These are phyloP conservation scores for Phylloboletellus chloephorus DNA, from an alignment of 1,284 basidiomycete genomes.

Conservation along the genomic window DNA sequence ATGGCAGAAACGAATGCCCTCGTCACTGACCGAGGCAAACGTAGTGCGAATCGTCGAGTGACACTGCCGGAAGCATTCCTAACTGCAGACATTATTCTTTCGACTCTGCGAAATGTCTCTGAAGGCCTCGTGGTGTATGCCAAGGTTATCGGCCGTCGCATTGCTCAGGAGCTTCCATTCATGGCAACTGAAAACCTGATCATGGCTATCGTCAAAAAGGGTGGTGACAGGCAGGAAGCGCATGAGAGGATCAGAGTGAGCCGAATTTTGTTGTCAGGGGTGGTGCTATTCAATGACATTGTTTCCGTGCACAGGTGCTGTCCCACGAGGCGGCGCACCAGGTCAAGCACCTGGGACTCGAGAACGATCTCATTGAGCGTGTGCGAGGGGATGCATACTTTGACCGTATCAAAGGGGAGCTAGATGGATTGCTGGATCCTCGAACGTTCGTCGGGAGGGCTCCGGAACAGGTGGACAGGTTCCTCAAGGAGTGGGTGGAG, in stretches of 20 bases:
- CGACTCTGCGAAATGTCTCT: slow-evolving; percentile 93
- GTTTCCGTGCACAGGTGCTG: slow-evolving; percentile 51
- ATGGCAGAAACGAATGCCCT: slow-evolving; percentile 4
- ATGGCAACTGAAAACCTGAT: slow-evolving; percentile 99
- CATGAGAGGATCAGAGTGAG: slow-evolving; percentile 92
- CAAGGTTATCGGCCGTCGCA: slow-evolving; percentile 87
- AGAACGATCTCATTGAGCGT: slow-evolving; percentile 95
- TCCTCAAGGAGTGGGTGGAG: slow-evolving; percentile 83
- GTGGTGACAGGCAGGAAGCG: slow-evolving; percentile 94
- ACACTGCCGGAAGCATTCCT: slow-evolving; percentile 97
- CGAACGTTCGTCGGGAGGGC: slow-evolving; percentile 86
- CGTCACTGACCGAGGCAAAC: slow-evolving; percentile 5
- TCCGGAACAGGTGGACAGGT: slow-evolving; percentile 89
- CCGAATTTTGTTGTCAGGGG: slow-evolving; percentile 12
- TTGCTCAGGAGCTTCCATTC: slow-evolving; percentile 94
- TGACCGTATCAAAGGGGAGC: slow-evolving; percentile 56
- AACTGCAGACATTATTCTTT: slow-evolving; percentile 94
- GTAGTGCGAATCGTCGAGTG: slow-evolving; percentile 91
- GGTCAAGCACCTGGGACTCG: slow-evolving; percentile 91
- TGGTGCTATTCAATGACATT: slow-evolving; percentile 20
- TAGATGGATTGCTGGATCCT: slow-evolving; percentile 74
- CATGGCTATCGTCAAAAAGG: slow-evolving; percentile 96
- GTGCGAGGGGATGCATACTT: slow-evolving; percentile 65
- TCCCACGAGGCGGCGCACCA: slow-evolving; percentile 94
- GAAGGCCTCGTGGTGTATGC: slow-evolving; percentile 99